phyloP scores from a whole-genome alignment of 2,329 filamentous ascomycete species.

The Fusarium sp. region DNA sequence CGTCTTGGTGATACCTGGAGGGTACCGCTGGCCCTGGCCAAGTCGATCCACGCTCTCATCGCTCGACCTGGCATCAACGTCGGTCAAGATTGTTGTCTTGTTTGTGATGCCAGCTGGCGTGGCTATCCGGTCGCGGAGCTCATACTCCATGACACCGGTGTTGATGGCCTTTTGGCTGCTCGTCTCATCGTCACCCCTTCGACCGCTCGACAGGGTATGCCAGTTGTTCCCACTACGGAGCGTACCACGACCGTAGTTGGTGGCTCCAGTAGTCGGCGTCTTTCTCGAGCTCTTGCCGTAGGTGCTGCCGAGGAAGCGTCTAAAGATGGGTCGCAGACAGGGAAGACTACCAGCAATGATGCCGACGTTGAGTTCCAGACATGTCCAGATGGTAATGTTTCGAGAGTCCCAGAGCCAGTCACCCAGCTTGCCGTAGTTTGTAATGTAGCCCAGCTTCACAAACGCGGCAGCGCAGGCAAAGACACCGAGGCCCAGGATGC shows the following conservation, averaged over 20 bases:
- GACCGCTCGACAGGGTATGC: constrained; percentile 39
- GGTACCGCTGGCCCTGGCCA: constrained; percentile 6
- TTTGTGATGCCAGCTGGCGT: constrained; percentile 16
- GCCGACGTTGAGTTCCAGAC: constrained; percentile 52
- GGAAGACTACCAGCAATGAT: constrained; percentile 53
- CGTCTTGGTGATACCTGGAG: constrained; percentile 45
- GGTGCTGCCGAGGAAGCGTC: constrained; percentile 46
- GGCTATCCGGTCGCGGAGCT: constrained; percentile 40
- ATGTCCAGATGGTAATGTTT: constrained; percentile 61
- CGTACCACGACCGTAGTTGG: constrained; percentile 40
- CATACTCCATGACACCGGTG: constrained; percentile 37
- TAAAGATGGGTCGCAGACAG: constrained; percentile 50
- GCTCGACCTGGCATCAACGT: constrained; percentile 38
- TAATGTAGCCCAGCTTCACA: constrained; percentile 54
- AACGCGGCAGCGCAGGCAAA: constrained; percentile 58
- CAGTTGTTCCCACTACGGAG: constrained; percentile 40
- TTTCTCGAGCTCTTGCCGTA: constrained; percentile 47
- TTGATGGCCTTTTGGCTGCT: constrained; percentile 48
- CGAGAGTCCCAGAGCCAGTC: constrained; percentile 60
- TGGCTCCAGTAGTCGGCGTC: constrained; percentile 40
- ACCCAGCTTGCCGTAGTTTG: constrained; percentile 53
- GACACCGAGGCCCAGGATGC: constrained; percentile 56
- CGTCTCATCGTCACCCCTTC: constrained; percentile 39
- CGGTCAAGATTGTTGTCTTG: constrained; percentile 37
- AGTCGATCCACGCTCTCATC: constrained; percentile 39